Evolutionary conservation across 1,139 yeast genomes (phyloP).

Genomic region (Lodderomyces jiufengensis): DNA sequence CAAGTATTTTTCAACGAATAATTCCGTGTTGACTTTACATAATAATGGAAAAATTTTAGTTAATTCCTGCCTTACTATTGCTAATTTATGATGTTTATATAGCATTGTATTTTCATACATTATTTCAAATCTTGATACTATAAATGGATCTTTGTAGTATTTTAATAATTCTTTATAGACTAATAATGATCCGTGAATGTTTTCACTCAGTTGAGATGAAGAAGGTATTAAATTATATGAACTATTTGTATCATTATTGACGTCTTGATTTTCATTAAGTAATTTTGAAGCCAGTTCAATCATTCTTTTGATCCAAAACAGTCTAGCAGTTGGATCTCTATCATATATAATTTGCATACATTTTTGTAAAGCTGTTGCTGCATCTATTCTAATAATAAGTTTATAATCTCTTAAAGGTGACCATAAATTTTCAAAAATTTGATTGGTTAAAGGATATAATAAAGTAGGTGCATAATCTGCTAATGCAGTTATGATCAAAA

Average conservation of each 20-base stretch:
- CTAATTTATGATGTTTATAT: constrained; percentile 74
- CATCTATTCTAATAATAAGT: constrained; percentile 70
- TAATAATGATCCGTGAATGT: constrained; percentile 80
- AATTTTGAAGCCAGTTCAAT: constrained; percentile 55
- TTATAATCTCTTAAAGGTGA: constrained; percentile 79
- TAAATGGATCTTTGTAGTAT: constrained; percentile 56
- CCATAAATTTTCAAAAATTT: constrained; percentile 83
- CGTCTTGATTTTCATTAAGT: constrained; percentile 24
- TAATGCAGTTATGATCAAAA: constrained; percentile 74
- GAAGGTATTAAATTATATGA: constrained; percentile 26
- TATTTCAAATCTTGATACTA: constrained; percentile 57
- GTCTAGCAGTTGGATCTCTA: constrained; percentile 68
- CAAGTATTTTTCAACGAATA: constrained; percentile 77
- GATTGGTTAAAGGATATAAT: constrained; percentile 72
- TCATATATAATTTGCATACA: constrained; percentile 77
- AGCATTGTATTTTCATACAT: constrained; percentile 73
- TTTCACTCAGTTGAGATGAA: constrained; percentile 49
- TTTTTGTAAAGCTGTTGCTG: constrained; percentile 75
- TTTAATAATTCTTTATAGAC: constrained; percentile 80
- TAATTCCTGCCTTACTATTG: constrained; percentile 76
- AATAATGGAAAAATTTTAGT: constrained; percentile 77
- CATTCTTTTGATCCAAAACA: constrained; percentile 70
- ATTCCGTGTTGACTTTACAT: constrained; percentile 72
- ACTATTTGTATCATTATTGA: constrained; percentile 4
- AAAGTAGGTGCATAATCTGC: constrained; percentile 88